Percentiles rank a stretch among this genome's conserved stretches.
These are phyloP conservation scores for Acephala macrosclerotiorum DNA, from an alignment of 2,329 filamentous ascomycete species.

Conservation along the genomic window DNA sequence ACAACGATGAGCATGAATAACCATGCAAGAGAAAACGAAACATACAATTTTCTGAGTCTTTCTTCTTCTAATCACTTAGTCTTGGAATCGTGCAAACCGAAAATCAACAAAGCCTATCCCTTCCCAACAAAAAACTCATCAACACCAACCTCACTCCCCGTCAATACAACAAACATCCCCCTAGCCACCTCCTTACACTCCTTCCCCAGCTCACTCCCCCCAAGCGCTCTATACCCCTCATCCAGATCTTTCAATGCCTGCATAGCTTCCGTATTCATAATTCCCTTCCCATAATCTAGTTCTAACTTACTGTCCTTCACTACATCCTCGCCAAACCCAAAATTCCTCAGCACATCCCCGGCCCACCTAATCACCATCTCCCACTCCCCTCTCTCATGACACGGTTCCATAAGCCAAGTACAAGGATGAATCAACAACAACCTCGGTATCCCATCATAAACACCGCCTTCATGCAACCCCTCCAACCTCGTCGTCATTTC, in stretches of 20 bases:
- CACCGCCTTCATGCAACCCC: constrained; percentile 20
- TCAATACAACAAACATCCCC: constrained; percentile 26
- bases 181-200: constrained; percentile 21
- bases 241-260: constrained; percentile 18
- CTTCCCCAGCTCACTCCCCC: constrained; percentile 1
- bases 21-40: constrained; percentile 17
- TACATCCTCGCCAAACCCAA: constrained; percentile 24
- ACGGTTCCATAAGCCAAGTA: constrained; percentile 28
- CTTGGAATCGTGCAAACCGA: background rate
- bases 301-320: constrained; percentile 2
- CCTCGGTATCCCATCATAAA: constrained; percentile 24
- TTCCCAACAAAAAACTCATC: constrained; percentile 11
- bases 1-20: constrained; percentile 17
- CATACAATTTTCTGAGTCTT: background rate
- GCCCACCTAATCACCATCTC: constrained; percentile 24
- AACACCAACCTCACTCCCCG: constrained; percentile 25
- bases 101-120: background rate
- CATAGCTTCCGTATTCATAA: constrained; percentile 29
- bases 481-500: constrained; percentile 23
- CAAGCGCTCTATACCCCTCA: constrained; percentile 23
- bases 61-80: background rate
- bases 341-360: constrained; percentile 27
- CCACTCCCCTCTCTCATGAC: constrained; percentile 16
- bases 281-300: constrained; percentile 20
- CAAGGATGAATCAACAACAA: constrained; percentile 27